Evolutionary conservation across 371 early-diverging fungal genomes (phyloP).

Genomic region (Cokeromyces recurvatus): DNA sequence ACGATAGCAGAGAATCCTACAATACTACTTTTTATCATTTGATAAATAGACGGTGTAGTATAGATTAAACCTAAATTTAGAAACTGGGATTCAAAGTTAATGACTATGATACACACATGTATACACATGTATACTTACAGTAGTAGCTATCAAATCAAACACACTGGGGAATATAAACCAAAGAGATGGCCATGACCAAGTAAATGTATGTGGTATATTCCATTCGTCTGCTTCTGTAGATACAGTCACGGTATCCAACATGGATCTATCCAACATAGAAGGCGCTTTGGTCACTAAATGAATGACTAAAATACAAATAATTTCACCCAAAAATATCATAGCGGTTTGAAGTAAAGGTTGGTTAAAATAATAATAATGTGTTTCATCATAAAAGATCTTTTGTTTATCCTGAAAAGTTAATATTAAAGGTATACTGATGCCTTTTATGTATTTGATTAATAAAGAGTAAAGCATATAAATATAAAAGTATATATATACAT

Average conservation of each 20-base stretch:
- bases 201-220: conserved; percentile 22
- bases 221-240: conserved; percentile 18
- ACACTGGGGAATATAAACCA: conserved; percentile 43
- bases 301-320: conserved; percentile 37
- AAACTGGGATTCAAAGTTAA: conserved; percentile 14
- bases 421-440: conserved; percentile 40
- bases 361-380: conserved; percentile 16
- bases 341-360: conserved; percentile 41
- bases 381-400: conserved; percentile 18
- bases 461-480: too few relatives aligned
- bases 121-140: conserved; percentile 20
- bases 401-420: conserved; percentile 40
- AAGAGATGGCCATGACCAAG: conserved; percentile 24
- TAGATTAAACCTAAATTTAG: conserved; percentile 42
- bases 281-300: conserved; percentile 34
- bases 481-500: too few relatives aligned
- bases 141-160: conserved; percentile 40
- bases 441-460: too few relatives aligned
- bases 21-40: conserved; percentile 44
- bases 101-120: background rate
- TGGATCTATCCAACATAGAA: conserved; percentile 25
- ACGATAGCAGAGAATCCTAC: conserved; percentile 44
- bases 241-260: conserved; percentile 24
- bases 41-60: conserved; percentile 40
- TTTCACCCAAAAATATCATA: conserved; percentile 46